Evolutionary conservation across 805 yeast species (phyloP).

Genomic region (Saturnispora diversa): DNA sequence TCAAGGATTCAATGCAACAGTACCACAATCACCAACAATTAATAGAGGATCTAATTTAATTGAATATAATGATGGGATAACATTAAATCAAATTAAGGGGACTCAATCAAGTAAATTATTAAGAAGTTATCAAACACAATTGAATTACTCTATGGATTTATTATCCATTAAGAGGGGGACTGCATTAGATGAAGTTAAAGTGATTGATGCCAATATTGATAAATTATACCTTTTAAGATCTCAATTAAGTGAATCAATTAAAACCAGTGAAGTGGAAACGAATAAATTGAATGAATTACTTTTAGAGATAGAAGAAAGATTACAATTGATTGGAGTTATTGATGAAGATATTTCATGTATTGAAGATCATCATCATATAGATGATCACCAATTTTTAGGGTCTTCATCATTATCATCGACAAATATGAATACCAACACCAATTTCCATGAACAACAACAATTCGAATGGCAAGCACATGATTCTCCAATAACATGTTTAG

Average conservation of each 20-base stretch:
- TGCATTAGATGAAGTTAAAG: slow-evolving; percentile 56
- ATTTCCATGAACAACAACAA: slow-evolving; percentile 49
- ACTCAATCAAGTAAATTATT: slow-evolving; percentile 32
- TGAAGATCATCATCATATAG: too few relatives aligned
- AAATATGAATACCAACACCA: slow-evolving; percentile 24
- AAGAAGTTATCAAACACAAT: slow-evolving; percentile 20
- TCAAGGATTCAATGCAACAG: slow-evolving; percentile 61
- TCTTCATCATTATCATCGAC: too few relatives aligned
- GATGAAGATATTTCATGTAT: slow-evolving; percentile 16
- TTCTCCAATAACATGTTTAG: slow-evolving; percentile 47
- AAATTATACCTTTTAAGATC: slow-evolving; percentile 44
- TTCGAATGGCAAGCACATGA: slow-evolving; percentile 47
- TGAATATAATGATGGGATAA: slow-evolving; percentile 23
- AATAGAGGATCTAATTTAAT: too few relatives aligned
- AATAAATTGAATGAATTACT: slow-evolving; percentile 43
- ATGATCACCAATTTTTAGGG: too few relatives aligned
- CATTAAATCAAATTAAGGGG: slow-evolving; percentile 34
- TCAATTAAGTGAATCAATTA: slow-evolving; percentile 49
- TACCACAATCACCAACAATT: slow-evolving; percentile 43
- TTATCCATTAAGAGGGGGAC: slow-evolving; percentile 57
- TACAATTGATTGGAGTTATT: slow-evolving; percentile 36
- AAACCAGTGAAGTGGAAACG: slow-evolving; percentile 54
- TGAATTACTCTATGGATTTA: slow-evolving; percentile 41
- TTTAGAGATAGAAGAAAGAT: slow-evolving; percentile 35
- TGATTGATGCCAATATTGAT: slow-evolving; percentile 50